Base-by-base conservation (phyloP, 768 basidiomycete genomes). In the Lyophyllum shimeji region DNA sequence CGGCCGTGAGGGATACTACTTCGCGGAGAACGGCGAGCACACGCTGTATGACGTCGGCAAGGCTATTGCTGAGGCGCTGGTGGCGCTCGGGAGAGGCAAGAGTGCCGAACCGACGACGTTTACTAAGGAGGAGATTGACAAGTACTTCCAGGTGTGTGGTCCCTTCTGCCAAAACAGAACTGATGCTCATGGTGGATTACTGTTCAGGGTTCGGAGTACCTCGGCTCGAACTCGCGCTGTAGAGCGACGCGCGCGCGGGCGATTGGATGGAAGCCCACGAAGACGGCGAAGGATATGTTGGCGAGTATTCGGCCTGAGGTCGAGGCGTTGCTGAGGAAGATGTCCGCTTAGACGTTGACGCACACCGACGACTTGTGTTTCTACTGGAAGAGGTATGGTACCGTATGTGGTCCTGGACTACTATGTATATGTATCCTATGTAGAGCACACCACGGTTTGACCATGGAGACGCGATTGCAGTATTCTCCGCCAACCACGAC, bases 1-100 rank as follows among this genome's bases (percentile, higher is more conserved):
- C 54, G 80, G 81, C 13, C 74, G 74, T 6, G 75, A 76, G 34
- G 82, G 83, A 0, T 76, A 71, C 39, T 84, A 83, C 62, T 82
- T 82, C 58, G 81, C 71, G 13, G 80, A 71, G 55, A 80, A 69
- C 56, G 81, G 76, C 43, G 79, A 84, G 48, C 74, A 80, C 52
- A 72, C 63, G 0, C 43, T 77, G 27, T 75, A 75, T 46, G 74
- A 79, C 8, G 66, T 82, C 21, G 69, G 67, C 20, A 71, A 67
- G 45, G 70, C 66, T 0, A 73, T 82, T 43, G 71, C 71, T 1
- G 66, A 72, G 17, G 72, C 65, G 6, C 56, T 82, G 18, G 67
- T 74, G 18, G 69, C 69, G 1, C 56, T 74, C 7, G 75, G 75
- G 1, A 73, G 71, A 55, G 67, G 68, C 40, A 65, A 62, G 42